phyloP scores from a whole-genome alignment of 805 yeast genomes.

The Wickerhamiella parazyma region DNA sequence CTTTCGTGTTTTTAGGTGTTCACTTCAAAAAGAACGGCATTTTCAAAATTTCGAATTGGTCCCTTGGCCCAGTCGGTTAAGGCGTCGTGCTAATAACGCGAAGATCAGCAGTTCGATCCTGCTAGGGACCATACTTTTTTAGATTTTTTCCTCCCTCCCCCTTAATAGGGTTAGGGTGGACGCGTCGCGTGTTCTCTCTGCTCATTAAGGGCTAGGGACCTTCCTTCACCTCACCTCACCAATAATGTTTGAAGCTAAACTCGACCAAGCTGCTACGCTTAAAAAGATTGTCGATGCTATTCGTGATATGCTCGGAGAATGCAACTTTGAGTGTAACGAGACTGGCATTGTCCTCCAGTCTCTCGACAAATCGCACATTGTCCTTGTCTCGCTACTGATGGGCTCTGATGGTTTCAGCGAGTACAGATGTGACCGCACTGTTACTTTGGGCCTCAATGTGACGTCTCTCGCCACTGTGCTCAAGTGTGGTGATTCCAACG shows the following conservation, averaged over 20 bases:
- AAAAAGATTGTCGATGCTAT: slow-evolving; percentile 90
- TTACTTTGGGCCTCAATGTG: slow-evolving; percentile 84
- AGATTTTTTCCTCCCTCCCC: background rate
- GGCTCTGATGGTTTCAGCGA: slow-evolving; percentile 81
- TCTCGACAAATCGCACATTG: slow-evolving; percentile 91
- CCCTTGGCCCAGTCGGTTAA: slow-evolving; percentile 51
- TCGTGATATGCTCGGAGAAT: slow-evolving; percentile 85
- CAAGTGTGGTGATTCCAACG: slow-evolving; percentile 83
- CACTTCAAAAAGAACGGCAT: no score
- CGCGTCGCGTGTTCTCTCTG: background rate
- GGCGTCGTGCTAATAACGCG: slow-evolving; percentile 45
- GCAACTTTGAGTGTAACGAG: slow-evolving; percentile 95
- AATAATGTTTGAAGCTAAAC: slow-evolving; percentile 89
- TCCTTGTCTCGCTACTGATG: slow-evolving; percentile 74
- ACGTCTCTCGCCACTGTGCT: slow-evolving; percentile 77
- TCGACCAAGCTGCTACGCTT: slow-evolving; percentile 80
- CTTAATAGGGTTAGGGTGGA: background rate
- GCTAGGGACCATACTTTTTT: slow-evolving; percentile 22
- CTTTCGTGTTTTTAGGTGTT: no score
- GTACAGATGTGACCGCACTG: slow-evolving; percentile 89
- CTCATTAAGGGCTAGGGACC: slow-evolving; percentile 5
- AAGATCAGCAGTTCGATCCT: slow-evolving; percentile 37
- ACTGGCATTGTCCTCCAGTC: slow-evolving; percentile 94
- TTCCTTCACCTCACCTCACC: background rate
- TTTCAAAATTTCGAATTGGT: slow-evolving; percentile 16